Evolutionary conservation across 495 filamentous ascomycete genomes (phyloP).

Genomic region (Amniculicola lignicola): DNA sequence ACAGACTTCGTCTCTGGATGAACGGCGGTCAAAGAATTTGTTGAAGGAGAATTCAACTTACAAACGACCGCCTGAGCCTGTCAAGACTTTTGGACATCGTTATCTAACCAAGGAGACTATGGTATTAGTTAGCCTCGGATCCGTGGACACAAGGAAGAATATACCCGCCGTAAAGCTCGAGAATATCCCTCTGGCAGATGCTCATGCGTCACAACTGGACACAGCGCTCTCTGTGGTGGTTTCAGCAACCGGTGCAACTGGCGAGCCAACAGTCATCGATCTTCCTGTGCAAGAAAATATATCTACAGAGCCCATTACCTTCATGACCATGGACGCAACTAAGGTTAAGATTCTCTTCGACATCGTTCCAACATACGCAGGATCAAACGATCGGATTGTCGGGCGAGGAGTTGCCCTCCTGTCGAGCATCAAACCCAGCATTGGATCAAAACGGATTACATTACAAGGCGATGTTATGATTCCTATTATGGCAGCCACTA

Average conservation of each 20-base stretch:
- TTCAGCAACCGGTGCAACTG: conserved; percentile 81
- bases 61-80: conserved; percentile 58
- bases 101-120: conserved; percentile 88
- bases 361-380: conserved; percentile 94
- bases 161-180: conserved; percentile 82
- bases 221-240: conserved; percentile 90
- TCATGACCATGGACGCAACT: conserved; percentile 70
- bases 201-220: conserved; percentile 88
- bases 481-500: conserved; percentile 77
- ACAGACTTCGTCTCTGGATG: conserved; percentile 48
- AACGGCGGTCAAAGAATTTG: conserved; percentile 51
- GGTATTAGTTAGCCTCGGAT: conserved; percentile 87
- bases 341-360: conserved; percentile 92
- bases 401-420: conserved; percentile 91
- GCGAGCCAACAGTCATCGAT: conserved; percentile 85
- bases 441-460: conserved; percentile 78
- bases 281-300: conserved; percentile 92
- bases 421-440: conserved; percentile 72
- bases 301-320: conserved; percentile 85
- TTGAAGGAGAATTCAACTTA: conserved; percentile 42
- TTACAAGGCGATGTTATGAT: conserved; percentile 91
- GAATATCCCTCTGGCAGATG: conserved; percentile 76
- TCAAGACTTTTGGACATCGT: conserved; percentile 94
- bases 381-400: conserved; percentile 76
- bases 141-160: conserved; percentile 86